Percentiles rank a stretch among this genome's conserved stretches.
phyloP scores from a whole-genome alignment of 148 eudicot species.

The Rhododendron simsii region DNA sequence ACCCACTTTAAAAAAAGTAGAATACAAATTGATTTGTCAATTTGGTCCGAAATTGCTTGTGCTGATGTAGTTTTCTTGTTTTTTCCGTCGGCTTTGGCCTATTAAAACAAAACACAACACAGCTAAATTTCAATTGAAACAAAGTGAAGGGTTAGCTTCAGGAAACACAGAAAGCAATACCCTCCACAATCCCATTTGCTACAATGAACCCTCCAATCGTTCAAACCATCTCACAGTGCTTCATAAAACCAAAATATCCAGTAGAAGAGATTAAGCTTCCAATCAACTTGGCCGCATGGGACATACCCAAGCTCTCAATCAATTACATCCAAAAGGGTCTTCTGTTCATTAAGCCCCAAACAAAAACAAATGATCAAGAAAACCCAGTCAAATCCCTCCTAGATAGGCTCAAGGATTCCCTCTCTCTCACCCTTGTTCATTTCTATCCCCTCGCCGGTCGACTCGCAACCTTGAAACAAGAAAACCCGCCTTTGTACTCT shows the following conservation, averaged over 20 bases:
- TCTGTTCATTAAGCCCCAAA: conserved; percentile 14
- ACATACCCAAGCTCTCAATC: conserved; percentile 12
- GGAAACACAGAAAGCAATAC: not conserved
- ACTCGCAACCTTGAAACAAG: conserved; percentile 10
- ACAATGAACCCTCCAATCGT: not conserved
- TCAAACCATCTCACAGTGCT: not conserved
- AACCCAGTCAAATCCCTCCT: conserved; percentile 5
- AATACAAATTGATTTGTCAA: too few species aligned
- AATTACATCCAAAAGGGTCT: conserved; percentile 42
- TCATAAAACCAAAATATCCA: not conserved
- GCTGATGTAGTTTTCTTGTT: too few species aligned
- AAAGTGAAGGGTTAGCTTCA: not conserved
- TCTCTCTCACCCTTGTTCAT: conserved; percentile 19
- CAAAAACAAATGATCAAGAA: not conserved
- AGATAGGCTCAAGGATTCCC: conserved; percentile 22
- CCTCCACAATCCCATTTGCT: not conserved
- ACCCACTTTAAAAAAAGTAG: too few species aligned
- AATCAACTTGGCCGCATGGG: conserved; percentile 23
- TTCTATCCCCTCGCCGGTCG: conserved; percentile 25
- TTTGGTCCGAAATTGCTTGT: too few species aligned
- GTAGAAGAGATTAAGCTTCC: conserved; percentile 4
- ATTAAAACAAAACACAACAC: not conserved
- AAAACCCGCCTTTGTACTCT: conserved; percentile 14
- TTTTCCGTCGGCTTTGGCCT: not conserved
- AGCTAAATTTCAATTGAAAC: not conserved